phyloP scores from a whole-genome alignment of 2,329 filamentous ascomycete genomes.

The Venturia nashicola region DNA sequence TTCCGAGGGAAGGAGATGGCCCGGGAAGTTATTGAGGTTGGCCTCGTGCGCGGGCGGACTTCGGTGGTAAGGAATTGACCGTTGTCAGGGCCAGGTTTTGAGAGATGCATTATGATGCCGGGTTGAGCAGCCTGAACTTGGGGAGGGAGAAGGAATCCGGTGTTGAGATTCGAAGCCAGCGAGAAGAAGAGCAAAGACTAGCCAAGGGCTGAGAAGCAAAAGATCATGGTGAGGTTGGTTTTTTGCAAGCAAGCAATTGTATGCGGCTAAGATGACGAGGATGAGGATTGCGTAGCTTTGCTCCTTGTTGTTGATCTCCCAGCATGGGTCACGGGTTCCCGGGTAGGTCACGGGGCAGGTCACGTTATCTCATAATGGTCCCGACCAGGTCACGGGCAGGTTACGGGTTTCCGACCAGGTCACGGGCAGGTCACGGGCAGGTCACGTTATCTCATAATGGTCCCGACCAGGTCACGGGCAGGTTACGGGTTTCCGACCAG shows the following conservation, averaged over 20 bases:
- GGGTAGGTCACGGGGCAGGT: too few relatives aligned
- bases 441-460: too few relatives aligned
- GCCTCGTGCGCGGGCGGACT: slow-evolving; percentile 14
- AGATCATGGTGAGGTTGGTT: neutral
- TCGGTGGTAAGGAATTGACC: slow-evolving; percentile 19
- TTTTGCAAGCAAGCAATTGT: neutral
- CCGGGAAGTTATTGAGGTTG: slow-evolving; percentile 15
- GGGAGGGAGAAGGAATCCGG: neutral
- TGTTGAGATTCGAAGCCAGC: neutral
- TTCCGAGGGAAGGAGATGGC: slow-evolving; percentile 15
- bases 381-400: too few relatives aligned
- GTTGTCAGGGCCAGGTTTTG: slow-evolving; percentile 15
- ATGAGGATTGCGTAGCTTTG: neutral
- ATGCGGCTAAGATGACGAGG: slow-evolving; percentile 1
- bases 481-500: too few relatives aligned
- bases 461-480: too few relatives aligned
- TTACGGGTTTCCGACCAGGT: too few relatives aligned
- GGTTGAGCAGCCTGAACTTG: neutral
- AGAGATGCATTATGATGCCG: slow-evolving; percentile 11
- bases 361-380: too few relatives aligned
- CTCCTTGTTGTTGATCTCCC: neutral
- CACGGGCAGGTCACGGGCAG: too few relatives aligned
- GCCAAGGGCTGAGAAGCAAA: neutral
- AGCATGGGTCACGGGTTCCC: too few relatives aligned
- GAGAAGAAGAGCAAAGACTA: too few relatives aligned